Evolutionary conservation across 176 grass and related monocot species (phyloP), one percentile per base, ranked within the genome.

Genomic region (Carex kokanica): DNA sequence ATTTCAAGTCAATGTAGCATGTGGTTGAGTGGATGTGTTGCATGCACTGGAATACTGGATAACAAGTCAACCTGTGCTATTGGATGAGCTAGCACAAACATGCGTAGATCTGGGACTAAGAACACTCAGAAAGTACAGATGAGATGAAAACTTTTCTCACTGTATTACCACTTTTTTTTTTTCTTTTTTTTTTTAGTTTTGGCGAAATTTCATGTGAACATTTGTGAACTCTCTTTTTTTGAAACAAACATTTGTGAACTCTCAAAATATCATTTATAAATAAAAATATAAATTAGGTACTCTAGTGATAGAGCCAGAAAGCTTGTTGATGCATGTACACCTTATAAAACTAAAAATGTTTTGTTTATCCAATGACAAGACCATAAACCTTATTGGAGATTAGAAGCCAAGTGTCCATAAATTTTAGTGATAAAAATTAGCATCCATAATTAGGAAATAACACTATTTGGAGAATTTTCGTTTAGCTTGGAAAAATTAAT

Each of bases 1-100:
- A 20, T 77, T 55, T 77, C 1, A 77, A 77, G 47, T 78, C 73
- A 78, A 78, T 78, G 51, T 55, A 18, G 25, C 73, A 78, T 56
- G 73, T 78, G 73, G 6, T 55, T 18, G 6, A 9, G 24, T 78
- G 47, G 23, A 78, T 29, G 47, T 78, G 51, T 32, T 78, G 73
- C 49, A 78, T 78, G 21, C 49, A 77, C 55, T 77, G 73, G 49
- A n/a, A n/a, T n/a, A n/a, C n/a, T n/a, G n/a, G n/a, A n/a, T n/a
- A n/a, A n/a, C 0, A 56, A 78, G 73, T 78, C 73, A 56, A 78
- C 51, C 24, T 18, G 9, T 31, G 49, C 25, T 18, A 56, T 40
- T 53, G 24, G 24, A 56, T 78, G 73, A 77, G 73, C 24, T 77
- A 54, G 23, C 73, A 55, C 49, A 53, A 77, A 77, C 73, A 53